Evolutionary conservation across 768 basidiomycete genomes (phyloP), one percentile per base, ranked within the genome.

Genomic region (Suillus subluteus): DNA sequence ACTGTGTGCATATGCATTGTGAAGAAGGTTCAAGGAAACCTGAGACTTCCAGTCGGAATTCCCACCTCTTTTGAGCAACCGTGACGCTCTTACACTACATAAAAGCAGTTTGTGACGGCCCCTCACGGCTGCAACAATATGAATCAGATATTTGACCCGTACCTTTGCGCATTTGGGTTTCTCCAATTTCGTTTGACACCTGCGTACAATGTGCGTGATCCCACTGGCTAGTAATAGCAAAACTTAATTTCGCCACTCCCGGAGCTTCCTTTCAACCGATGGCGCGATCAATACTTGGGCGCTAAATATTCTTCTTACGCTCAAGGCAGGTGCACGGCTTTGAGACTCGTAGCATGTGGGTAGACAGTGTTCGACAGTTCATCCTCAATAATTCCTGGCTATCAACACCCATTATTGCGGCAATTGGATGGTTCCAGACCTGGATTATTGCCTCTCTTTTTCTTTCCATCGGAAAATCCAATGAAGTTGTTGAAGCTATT

Each of bases 151-250:
- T 30, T 30, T 30, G 26, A 30, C 15, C 8, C 9, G 0, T 44
- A 67, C 68, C 41, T 64, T 69, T 59, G 66, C 35, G 26, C 70
- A 72, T 18, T 62, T 71, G 41, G 65, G 35, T 23, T 67, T 70
- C 16, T 35, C 63, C 9, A 62, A 62, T 4, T 35, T n/a, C 16
- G 58, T 67, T 16, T 6, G 65, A 58, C 71, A 72, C 35, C 6
- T 71, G 65, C 13, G 70, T 71, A 23, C 70, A 72, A 35, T 35
- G 35, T 35, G 35, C 35, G 35, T 35, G 35, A 35, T 35, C 35
- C 6, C 35, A 35, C 35, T 37, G 37, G 37, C 37, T 11, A 9
- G 37, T 11, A 41, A 30, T 30, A 4, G 43, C 18, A 44, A 44
- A 21, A 21, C 8, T 46, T 11, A 46, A 3, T 56, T 7, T 37